Percentiles rank a stretch among this genome's conserved stretches.
phyloP scores from a whole-genome alignment of 225 moss, liverwort and hornwort genomes.

The Lunularia cruciata region DNA sequence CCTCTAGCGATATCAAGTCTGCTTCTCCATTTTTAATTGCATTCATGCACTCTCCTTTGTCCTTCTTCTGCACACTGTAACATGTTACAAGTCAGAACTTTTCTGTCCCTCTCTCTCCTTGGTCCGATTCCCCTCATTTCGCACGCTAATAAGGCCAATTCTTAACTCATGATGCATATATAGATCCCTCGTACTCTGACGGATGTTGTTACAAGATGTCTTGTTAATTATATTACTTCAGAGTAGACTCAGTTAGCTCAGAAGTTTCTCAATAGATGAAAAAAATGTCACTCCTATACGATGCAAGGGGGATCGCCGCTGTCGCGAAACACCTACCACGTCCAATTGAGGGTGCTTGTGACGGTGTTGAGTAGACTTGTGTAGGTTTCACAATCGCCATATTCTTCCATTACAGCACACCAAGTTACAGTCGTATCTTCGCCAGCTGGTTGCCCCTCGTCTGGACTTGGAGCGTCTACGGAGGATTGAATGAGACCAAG shows the following conservation, averaged over 20 bases:
- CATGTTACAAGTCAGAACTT: no score
- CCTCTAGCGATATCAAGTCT: slow-evolving; percentile 39
- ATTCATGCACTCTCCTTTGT: slow-evolving; percentile 35
- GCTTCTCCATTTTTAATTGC: slow-evolving; percentile 33
- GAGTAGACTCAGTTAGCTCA: no score
- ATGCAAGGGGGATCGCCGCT: not conserved
- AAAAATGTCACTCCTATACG: not conserved
- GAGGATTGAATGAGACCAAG: not conserved
- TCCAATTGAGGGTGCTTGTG: slow-evolving; percentile 20
- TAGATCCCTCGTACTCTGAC: no score
- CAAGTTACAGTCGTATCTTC: slow-evolving; percentile 21
- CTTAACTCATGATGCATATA: no score
- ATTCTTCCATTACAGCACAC: slow-evolving; percentile 37
- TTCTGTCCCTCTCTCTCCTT: not conserved
- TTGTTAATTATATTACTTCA: not conserved
- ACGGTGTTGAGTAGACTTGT: slow-evolving; percentile 27
- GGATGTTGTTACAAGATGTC: not conserved
- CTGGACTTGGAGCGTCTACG: slow-evolving; percentile 18
- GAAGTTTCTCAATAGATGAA: no score
- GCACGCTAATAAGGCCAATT: no score
- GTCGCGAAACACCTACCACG: slow-evolving; percentile 25
- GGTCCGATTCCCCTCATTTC: no score
- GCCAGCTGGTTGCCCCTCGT: not conserved
- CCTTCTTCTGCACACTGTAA: slow-evolving; percentile 29
- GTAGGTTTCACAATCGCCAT: slow-evolving; percentile 22